phyloP scores from a whole-genome alignment of 2,329 filamentous ascomycete genomes.

The Intubia oerlemansii region DNA sequence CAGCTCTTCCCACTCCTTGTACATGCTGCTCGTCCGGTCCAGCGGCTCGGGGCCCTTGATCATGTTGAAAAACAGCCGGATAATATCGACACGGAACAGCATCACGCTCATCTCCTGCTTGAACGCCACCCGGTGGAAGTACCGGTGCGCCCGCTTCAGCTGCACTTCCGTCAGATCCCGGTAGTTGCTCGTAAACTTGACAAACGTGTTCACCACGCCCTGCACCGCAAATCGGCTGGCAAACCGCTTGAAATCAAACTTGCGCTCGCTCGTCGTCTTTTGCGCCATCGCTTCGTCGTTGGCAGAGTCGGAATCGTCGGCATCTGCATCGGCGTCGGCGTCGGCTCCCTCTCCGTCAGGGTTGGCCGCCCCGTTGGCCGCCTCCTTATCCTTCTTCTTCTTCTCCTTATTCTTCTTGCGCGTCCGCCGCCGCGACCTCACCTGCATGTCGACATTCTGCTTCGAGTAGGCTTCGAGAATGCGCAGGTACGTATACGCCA shows the following conservation, averaged over 20 bases:
- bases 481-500: constrained; percentile 76
- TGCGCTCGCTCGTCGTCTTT: constrained; percentile 56
- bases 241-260: constrained; percentile 84
- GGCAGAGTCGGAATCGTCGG: constrained; percentile 46
- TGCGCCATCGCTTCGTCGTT: constrained; percentile 54
- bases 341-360: constrained; percentile 24
- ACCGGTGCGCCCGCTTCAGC: constrained; percentile 79
- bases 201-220: constrained; percentile 71
- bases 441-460: constrained; percentile 82
- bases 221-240: constrained; percentile 63
- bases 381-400: constrained; percentile 52
- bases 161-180: constrained; percentile 59
- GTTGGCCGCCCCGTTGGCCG: constrained; percentile 21
- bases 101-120: constrained; percentile 83
- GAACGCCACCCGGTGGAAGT: constrained; percentile 84
- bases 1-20: constrained; percentile 80
- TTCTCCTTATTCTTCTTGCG: constrained; percentile 56
- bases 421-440: constrained; percentile 58
- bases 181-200: constrained; percentile 61
- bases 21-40: constrained; percentile 42
- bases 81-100: constrained; percentile 77
- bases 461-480: constrained; percentile 89
- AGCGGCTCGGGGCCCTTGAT: constrained; percentile 72
- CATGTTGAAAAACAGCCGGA: constrained; percentile 74
- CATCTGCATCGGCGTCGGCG: constrained; percentile 40